phyloP scores from a whole-genome alignment of 2,329 filamentous ascomycete genomes.

The Fusarium veterinarium region DNA sequence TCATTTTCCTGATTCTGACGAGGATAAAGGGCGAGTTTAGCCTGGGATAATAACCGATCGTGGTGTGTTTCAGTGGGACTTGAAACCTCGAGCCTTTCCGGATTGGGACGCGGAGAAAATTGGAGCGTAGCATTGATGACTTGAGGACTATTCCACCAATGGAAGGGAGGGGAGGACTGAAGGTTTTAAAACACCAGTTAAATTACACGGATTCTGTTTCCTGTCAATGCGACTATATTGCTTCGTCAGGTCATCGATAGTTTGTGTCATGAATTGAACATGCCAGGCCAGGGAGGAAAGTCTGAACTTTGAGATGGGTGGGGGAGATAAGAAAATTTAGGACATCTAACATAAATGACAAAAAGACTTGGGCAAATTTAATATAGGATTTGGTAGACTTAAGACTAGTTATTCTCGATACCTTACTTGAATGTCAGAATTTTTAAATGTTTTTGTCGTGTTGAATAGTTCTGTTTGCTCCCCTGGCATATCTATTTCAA shows the following conservation, averaged over 20 bases:
- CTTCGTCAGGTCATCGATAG: not conserved
- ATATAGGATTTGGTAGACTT: rapidly evolving
- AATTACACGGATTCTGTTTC: not conserved
- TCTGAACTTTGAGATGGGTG: rapidly evolving
- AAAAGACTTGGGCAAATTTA: rapidly evolving
- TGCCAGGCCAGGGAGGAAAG: not conserved
- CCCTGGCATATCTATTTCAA: not conserved
- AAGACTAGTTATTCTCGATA: rapidly evolving
- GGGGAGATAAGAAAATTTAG: too few relatives aligned
- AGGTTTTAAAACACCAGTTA: not conserved
- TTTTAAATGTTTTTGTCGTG: not conserved
- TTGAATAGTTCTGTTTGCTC: not conserved
- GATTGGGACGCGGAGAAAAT: not conserved
- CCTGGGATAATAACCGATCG: constrained; percentile 8
- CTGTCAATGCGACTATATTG: not conserved
- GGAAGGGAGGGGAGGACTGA: rapidly evolving
- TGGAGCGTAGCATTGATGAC: not conserved
- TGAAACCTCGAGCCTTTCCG: constrained; percentile 20
- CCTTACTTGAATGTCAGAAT: rapidly evolving
- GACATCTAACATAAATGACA: not conserved
- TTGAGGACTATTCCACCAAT: constrained; percentile 11
- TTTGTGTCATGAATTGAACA: rapidly evolving
- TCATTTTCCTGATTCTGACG: not conserved
- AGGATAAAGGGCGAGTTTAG: not conserved
- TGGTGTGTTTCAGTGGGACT: constrained; percentile 13